Base-by-base conservation (phyloP, 768 basidiomycete species). In the Termitomyces sp. region DNA sequence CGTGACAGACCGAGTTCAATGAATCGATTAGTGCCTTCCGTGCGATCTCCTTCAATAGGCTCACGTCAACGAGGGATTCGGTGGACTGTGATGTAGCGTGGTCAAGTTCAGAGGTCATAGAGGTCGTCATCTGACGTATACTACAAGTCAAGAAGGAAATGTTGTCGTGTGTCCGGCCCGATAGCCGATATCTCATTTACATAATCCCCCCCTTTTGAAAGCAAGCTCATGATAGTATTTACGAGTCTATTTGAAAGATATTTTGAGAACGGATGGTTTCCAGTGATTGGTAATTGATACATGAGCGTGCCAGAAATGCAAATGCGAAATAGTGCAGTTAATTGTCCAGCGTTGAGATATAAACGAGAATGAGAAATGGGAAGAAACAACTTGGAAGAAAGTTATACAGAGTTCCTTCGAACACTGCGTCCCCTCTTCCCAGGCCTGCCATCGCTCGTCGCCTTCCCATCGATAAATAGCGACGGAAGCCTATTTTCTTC, bases 401-500 rank as follows among this genome's bases (percentile, higher is more conserved):
- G 6, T 53, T 64, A 82, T 57, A 84, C 77, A 29, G 92, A 92
- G 69, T 93, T 92, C 45, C 92, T 79, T 54, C 92, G 79, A 21
- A 83, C 87, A 66, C 89, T 89, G 63, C 83, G 78, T 14, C 92
- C 92, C 69, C 87, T 89, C 71, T 82, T 85, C 67, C 48, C 48
- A 2, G 48, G 48, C 32, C 75, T 87, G 46, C 76, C 77, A 48
- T 73, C 71, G 27, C 62, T 67, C 6, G 74, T 76, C 54, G 77
- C 77, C 54, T 79, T 80, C 16, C 82, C 85, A 55, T 86, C 83
- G 45, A 92, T 83, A 57, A 82, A 75, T 21, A 85, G 76, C n/a
- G 80, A 84, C 1, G 94, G 93, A n/a, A 98, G 75, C 56, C 79
- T 80, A 4, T 91, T 93, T 63, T 96, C 90, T 16, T 87, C 86